Percentiles rank a stretch among this genome's conserved stretches.
phyloP scores from a whole-genome alignment of 2,329 filamentous ascomycete species.

The Trichophyton benhamiae region DNA sequence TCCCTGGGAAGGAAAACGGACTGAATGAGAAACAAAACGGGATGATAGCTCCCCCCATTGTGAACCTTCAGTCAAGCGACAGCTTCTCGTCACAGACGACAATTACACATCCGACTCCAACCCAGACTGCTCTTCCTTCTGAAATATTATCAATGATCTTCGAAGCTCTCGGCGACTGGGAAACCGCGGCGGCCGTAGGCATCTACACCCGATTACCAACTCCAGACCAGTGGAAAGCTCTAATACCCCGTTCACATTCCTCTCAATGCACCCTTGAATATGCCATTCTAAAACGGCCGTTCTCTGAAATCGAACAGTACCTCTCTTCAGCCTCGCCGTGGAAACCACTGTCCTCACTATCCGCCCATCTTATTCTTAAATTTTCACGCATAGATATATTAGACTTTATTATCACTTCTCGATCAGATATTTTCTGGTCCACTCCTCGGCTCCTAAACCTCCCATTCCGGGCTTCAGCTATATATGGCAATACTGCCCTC shows the following conservation, averaged over 20 bases:
- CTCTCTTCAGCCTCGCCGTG: constrained; percentile 57
- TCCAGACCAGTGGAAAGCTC: constrained; percentile 59
- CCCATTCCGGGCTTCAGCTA: constrained; percentile 75
- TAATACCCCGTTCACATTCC: constrained; percentile 51
- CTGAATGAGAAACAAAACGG: neutral
- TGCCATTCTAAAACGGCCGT: constrained; percentile 62
- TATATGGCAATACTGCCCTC: constrained; percentile 73
- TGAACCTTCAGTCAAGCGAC: neutral
- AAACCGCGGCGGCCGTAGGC: constrained; percentile 67
- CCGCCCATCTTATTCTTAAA: constrained; percentile 80
- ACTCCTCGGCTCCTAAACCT: constrained; percentile 72
- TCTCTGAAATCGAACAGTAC: constrained; percentile 59
- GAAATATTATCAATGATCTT: constrained; percentile 87
- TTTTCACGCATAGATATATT: constrained; percentile 75
- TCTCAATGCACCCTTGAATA: constrained; percentile 70
- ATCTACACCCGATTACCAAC: constrained; percentile 66
- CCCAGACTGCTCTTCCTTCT: constrained; percentile 46
- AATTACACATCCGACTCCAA: neutral
- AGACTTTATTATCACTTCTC: constrained; percentile 54
- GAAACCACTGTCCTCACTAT: constrained; percentile 63
- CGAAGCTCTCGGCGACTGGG: constrained; percentile 73
- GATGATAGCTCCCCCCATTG: neutral
- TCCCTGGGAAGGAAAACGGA: neutral
- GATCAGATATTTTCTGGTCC: constrained; percentile 67
- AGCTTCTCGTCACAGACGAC: neutral